These are phyloP conservation scores for Setomelanomma holmii DNA, from an alignment of 2,329 filamentous ascomycete species.

Conservation along the genomic window DNA sequence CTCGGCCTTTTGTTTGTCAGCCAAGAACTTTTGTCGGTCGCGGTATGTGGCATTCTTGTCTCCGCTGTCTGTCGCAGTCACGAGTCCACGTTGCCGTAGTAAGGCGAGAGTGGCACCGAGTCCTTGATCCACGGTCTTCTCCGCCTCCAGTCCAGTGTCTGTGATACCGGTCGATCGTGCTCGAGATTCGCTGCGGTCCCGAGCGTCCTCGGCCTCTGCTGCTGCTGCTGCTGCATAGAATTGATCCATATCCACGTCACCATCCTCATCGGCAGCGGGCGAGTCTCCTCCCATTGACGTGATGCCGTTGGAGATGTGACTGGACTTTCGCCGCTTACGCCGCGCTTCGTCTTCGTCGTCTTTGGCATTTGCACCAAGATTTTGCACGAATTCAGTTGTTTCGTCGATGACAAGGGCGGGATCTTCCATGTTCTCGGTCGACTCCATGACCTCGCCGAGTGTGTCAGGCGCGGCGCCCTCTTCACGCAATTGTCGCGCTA, in stretches of 20 bases:
- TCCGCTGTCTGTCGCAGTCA: conserved; percentile 69
- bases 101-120: conserved; percentile 83
- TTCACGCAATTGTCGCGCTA: conserved; percentile 79
- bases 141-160: conserved; percentile 80
- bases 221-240: conserved; percentile 61
- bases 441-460: conserved; percentile 61
- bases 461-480: conserved; percentile 60
- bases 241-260: conserved; percentile 62
- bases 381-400: conserved; percentile 91
- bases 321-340: conserved; percentile 55
- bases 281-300: conserved; percentile 32
- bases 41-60: conserved; percentile 72
- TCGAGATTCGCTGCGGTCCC: conserved; percentile 34
- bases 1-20: conserved; percentile 78
- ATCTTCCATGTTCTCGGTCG: conserved; percentile 64
- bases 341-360: conserved; percentile 50
- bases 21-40: conserved; percentile 78
- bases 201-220: conserved; percentile 57
- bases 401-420: conserved; percentile 92
- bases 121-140: conserved; percentile 79
- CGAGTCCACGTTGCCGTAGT: conserved; percentile 82
- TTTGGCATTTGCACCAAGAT: conserved; percentile 64
- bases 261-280: conserved; percentile 56
- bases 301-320: conserved; percentile 32
- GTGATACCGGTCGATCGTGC: conserved; percentile 61